Base-by-base conservation (phyloP, 352 stramenopile genomes). In the Phytophthora uliginosa region DNA sequence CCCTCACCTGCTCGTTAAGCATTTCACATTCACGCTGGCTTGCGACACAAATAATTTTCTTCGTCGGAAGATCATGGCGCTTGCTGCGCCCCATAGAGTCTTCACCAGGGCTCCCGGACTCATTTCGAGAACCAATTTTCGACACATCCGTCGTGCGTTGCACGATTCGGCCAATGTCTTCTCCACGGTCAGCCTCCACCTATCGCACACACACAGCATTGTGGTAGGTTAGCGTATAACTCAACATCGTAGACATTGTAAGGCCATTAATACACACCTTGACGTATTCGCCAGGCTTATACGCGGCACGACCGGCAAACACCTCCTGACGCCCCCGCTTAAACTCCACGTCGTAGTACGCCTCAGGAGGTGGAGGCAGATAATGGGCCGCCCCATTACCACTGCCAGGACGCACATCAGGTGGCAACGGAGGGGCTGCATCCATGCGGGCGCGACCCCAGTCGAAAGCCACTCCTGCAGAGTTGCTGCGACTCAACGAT, bases 111-210 rank as follows among this genome's bases (percentile, higher is more conserved):
- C 53, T 68, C 12, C 76, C 51, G 8, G 67, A 67, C 5, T 94
- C 83, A 12, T 66, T 74, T 40, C 56, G 69, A 24, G 62, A 47
- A 57, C 77, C 77, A 59, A 91, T 82, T 74, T 98, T 97, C 2
- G 94, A 82, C 7, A 97, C 57, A 13, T 98, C 89, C 4, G 87
- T 89, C 26, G 93, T 92, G 50, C 89, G 86, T 67, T 98, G 85
- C 20, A 99, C 90, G 60, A 99, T 97, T 12, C 83, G 84, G 5
- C 98, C 98, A 65, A 99, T 96, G 82, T 99, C 98, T 76, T 99
- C 97, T 53, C 98, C 98, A 24, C 98, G 94, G 76, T 99, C 98
- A 20, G 97, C 98, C 79, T 99, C 98, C 47, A 99, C 98, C 90
- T 99, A 56, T n/a, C 17, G 13, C n/a, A 64, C 15, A 66, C 26